A percentile compares a stretch with the other conserved stretches of the same genome.
These are phyloP conservation scores for Citrus hindsii DNA, from an alignment of 345 rosid genomes.

Conservation along the genomic window DNA sequence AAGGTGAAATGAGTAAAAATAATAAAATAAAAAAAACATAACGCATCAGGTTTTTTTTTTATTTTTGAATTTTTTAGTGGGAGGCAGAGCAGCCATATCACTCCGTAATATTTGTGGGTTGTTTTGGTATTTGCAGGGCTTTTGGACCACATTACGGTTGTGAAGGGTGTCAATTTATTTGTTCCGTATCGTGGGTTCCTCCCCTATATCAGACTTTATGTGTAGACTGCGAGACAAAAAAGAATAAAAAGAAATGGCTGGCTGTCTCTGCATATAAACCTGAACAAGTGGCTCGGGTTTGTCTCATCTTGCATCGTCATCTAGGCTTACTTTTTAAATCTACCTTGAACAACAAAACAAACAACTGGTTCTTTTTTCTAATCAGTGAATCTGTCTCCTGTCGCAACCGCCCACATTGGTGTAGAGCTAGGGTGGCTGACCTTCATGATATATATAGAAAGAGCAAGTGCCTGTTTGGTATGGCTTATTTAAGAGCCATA, in stretches of 20 bases:
- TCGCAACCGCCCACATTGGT: no score
- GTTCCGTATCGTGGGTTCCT: not conserved
- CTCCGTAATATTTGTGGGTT: not conserved
- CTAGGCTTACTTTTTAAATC: not conserved
- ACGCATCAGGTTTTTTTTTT: not conserved
- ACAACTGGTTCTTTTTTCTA: no score
- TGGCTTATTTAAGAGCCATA: no score
- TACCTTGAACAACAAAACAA: not conserved
- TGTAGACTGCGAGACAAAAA: not conserved
- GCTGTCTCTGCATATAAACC: slow-evolving; percentile 8
- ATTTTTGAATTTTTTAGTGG: not conserved
- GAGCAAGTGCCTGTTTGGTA: no score
- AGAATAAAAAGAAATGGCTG: not conserved
- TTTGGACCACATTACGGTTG: not conserved
- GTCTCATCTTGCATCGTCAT: slow-evolving; percentile 18
- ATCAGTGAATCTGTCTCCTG: no score
- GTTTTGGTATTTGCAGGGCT: not conserved
- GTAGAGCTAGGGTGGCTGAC: no score
- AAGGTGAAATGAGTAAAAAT: not conserved
- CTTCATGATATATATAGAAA: no score
- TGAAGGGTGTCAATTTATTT: not conserved
- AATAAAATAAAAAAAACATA: no score
- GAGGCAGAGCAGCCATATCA: not conserved
- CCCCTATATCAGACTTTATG: not conserved
- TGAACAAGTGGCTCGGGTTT: slow-evolving; percentile 13